Evolutionary conservation across 2,329 filamentous ascomycete species (phyloP), one percentile per base, ranked within the genome.

Genomic region (Botryotinia narcissicola): DNA sequence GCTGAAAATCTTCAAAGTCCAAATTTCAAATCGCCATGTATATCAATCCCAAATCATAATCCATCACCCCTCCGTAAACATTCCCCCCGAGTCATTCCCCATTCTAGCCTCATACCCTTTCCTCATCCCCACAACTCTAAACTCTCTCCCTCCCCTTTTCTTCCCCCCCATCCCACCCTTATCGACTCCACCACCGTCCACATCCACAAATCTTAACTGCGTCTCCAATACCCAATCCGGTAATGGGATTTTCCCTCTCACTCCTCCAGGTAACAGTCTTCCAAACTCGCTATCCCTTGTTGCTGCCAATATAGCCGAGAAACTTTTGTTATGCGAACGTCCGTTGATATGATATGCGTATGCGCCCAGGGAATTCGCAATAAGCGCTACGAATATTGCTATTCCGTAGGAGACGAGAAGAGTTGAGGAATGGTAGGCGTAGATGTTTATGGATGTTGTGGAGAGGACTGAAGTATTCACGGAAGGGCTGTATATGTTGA

Each of bases 121-220:
- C 90, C 78, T 92, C 37, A n/a, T 91, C 71, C 92, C 92, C 10
- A 86, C 90, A 16, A 78, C 82, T 0, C 77, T 80, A 5, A 80
- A 78, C 22, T 79, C 81, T 12, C 80, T 83, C 16, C 85, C 93
- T 4, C 85, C 87, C 18, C 90, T 93, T 0, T 68, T 54, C 35
- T 68, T 42, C 9, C 46, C 64, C 8, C 44, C 94, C 97, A 81
- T 93, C 97, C 79, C 87, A 89, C 0, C 98, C 98, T 82, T 84
- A 98, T 35, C 82, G 5, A 67, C 64, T 16, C 46, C 64, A 6
- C 64, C 46, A 0, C 64, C 64, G 29, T 97, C 69, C 0, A 71
- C 22, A 71, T 71, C 69, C 32, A 71, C 70, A 72, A 57, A 66
- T 9, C 61, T 46, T 7, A 72, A 68, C 1, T 68, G 61, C 2